Evolutionary conservation across 1,284 basidiomycete species (phyloP).

Genomic region (Ustanciosporium gigantosporum): DNA sequence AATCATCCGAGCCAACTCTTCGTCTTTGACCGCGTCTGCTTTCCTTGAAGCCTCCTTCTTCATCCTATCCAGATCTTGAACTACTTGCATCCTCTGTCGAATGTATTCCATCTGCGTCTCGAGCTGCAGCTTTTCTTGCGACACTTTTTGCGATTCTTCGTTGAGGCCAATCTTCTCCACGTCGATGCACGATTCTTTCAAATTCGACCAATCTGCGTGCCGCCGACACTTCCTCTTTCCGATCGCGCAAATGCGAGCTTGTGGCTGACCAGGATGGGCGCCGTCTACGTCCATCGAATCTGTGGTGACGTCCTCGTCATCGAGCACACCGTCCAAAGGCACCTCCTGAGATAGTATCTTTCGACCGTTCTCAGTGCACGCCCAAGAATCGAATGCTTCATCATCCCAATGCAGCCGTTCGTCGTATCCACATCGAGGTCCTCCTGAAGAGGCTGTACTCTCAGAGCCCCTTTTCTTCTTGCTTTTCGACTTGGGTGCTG

Average conservation of each 20-base stretch:
- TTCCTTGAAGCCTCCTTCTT: not conserved
- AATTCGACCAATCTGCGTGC: constrained; percentile 35
- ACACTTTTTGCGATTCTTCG: constrained; percentile 14
- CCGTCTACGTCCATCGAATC: not conserved
- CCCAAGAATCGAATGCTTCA: constrained; percentile 15
- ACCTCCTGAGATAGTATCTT: constrained; percentile 11
- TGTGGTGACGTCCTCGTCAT: constrained; percentile 1
- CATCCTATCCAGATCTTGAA: not conserved
- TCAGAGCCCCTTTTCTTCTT: constrained; percentile 19
- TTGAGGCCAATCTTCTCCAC: constrained; percentile 25
- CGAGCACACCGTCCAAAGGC: constrained; percentile 17
- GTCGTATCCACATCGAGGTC: constrained; percentile 40
- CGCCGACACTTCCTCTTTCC: constrained; percentile 34
- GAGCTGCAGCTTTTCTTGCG: constrained; percentile 10
- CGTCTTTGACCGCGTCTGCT: not conserved
- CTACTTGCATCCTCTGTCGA: not conserved
- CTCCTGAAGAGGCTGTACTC: constrained; percentile 1
- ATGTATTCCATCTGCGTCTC: not conserved
- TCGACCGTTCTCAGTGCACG: constrained; percentile 1
- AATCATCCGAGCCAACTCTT: not conserved
- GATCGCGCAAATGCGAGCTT: constrained; percentile 10
- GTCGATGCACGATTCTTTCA: constrained; percentile 25
- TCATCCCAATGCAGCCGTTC: constrained; percentile 33
- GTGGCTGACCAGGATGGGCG: not conserved
- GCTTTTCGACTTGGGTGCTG: not conserved